Conservation (phyloP, 2,329 filamentous ascomycete species). For the Tolypocladium ophioglossoides region DNA sequence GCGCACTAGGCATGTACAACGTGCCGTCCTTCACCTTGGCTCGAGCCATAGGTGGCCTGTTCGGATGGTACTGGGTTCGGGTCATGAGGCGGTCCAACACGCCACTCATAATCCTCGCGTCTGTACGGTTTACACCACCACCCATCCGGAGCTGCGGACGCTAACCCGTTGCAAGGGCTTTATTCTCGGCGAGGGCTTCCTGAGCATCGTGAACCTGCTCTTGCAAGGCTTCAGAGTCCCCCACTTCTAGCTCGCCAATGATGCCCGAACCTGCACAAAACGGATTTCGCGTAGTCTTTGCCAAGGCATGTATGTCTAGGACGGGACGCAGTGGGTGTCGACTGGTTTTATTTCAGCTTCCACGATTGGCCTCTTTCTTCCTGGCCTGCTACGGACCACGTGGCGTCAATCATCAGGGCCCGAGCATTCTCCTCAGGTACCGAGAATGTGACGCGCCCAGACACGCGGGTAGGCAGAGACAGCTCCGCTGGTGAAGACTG, state of each 20-base stretch:
- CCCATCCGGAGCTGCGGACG: neutral
- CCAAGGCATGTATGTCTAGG: neutral
- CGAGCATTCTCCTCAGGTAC: conserved; percentile 61
- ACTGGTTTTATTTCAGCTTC: conserved; percentile 30
- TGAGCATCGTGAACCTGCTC: conserved; percentile 82
- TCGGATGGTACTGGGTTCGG: conserved; percentile 67
- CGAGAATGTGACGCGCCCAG: conserved; percentile 59
- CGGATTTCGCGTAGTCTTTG: no score
- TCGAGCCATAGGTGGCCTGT: conserved; percentile 65
- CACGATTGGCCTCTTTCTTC: conserved; percentile 37
- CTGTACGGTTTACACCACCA: conserved; percentile 28
- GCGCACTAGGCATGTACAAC: conserved; percentile 75
- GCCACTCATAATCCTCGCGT: conserved; percentile 78
- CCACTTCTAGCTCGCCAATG: conserved; percentile 43
- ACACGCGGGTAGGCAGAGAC: conserved; percentile 46
- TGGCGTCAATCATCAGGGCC: conserved; percentile 52
- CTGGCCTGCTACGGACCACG: conserved; percentile 43
- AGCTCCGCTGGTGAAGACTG: conserved; percentile 34
- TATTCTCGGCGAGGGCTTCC: conserved; percentile 82
- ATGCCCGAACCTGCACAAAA: neutral
- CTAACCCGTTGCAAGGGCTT: conserved; percentile 46
- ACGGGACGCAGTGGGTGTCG: neutral
- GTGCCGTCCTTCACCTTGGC: conserved; percentile 92
- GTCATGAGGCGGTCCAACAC: conserved; percentile 48
- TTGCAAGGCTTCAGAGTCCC: conserved; percentile 69